A percentile compares a stretch with the other conserved stretches of the same genome.
phyloP scores from a whole-genome alignment of 768 basidiomycete species.

The Mycena sanguinolenta region DNA sequence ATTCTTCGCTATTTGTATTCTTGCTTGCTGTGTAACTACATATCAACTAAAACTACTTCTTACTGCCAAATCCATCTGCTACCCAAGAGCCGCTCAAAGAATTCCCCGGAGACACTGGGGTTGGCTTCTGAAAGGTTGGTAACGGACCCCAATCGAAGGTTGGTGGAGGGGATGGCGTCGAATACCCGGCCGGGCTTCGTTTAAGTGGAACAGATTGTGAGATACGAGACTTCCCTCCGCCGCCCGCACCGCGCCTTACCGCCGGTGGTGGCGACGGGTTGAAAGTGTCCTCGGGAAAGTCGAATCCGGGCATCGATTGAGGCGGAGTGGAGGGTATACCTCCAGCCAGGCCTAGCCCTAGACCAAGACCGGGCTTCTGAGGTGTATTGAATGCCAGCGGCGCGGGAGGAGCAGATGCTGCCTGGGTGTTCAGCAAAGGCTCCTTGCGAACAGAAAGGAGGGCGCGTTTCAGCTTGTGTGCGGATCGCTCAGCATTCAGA shows the following conservation, averaged over 20 bases:
- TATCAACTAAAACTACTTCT: slow-evolving; percentile 8
- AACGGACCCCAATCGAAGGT: slow-evolving; percentile 75
- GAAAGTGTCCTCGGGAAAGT: slow-evolving; percentile 58
- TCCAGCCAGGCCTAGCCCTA: slow-evolving; percentile 27
- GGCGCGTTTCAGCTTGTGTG: slow-evolving; percentile 76
- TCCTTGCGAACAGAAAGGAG: slow-evolving; percentile 71
- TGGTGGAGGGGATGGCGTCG: slow-evolving; percentile 46
- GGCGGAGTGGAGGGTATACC: slow-evolving; percentile 19
- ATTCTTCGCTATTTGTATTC: background rate
- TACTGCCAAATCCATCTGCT: slow-evolving; percentile 32
- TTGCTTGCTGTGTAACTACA: background rate
- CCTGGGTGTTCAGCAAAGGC: slow-evolving; percentile 76
- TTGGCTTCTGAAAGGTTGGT: slow-evolving; percentile 55
- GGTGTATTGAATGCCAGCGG: slow-evolving; percentile 55
- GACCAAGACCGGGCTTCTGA: slow-evolving; percentile 39
- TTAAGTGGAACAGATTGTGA: slow-evolving; percentile 53
- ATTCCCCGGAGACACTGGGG: slow-evolving; percentile 38
- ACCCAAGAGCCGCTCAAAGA: slow-evolving; percentile 35
- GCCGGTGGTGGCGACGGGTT: slow-evolving; percentile 51
- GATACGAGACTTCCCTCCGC: slow-evolving; percentile 52
- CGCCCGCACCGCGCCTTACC: slow-evolving; percentile 51
- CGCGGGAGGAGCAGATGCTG: slow-evolving; percentile 51
- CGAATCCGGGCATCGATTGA: slow-evolving; percentile 40
- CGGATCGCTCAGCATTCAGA: slow-evolving; percentile 83
- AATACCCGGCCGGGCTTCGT: slow-evolving; percentile 44